These are phyloP conservation scores for Aspergillus luchuensis DNA, from an alignment of 2,329 filamentous ascomycete species.

Conservation along the genomic window DNA sequence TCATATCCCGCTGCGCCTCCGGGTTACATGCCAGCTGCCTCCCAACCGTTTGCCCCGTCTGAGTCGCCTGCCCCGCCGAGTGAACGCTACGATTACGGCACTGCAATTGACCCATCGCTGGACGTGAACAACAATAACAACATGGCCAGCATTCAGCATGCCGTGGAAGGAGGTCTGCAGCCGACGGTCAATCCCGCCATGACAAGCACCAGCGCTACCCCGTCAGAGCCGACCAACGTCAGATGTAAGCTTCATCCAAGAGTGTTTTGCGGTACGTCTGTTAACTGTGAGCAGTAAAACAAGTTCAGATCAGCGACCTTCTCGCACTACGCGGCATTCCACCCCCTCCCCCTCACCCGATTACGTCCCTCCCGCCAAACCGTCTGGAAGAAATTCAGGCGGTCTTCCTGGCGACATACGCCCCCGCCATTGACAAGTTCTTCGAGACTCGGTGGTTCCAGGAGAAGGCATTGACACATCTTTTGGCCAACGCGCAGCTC, in stretches of 20 bases:
- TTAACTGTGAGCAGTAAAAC: constrained; percentile 59
- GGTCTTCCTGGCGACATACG: constrained; percentile 76
- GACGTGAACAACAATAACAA: constrained; percentile 47
- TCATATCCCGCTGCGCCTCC: constrained; percentile 42
- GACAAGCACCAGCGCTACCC: constrained; percentile 21
- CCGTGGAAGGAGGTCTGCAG: constrained; percentile 32
- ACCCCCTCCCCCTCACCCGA: constrained; percentile 57
- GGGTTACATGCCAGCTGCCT: constrained; percentile 43
- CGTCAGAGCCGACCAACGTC: constrained; percentile 49
- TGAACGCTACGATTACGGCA: constrained; percentile 59
- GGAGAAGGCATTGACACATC: constrained; percentile 53
- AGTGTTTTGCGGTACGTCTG: constrained; percentile 7
- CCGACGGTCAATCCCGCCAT: constrained; percentile 29
- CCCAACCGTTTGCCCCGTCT: constrained; percentile 43
- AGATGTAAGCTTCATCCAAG: constrained; percentile 47
- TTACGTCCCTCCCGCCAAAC: constrained; percentile 47
- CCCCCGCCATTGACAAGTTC: constrained; percentile 70
- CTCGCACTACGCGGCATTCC: constrained; percentile 64
- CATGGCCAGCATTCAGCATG: constrained; percentile 39
- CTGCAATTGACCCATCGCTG: constrained; percentile 68
- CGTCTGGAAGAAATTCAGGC: constrained; percentile 68
- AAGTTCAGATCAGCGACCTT: constrained; percentile 73
- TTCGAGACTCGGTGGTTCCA: constrained; percentile 85
- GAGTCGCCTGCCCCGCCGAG: constrained; percentile 43
- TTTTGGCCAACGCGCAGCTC: constrained; percentile 60